phyloP scores from a whole-genome alignment of 1,139 yeast species.

The Candida sp. region DNA sequence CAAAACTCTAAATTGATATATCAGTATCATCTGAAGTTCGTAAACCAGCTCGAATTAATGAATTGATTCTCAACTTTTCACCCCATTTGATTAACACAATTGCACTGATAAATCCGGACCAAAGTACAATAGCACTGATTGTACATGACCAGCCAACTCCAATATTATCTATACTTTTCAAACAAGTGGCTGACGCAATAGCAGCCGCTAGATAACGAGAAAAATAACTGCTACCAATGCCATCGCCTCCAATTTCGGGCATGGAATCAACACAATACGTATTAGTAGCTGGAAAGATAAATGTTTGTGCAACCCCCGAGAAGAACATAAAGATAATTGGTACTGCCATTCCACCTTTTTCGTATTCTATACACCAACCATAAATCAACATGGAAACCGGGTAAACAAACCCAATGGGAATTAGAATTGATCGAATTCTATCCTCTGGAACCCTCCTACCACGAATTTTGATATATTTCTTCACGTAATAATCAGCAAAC shows the following conservation, averaged over 20 bases:
- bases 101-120: constrained; percentile 20
- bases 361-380: constrained; percentile 49
- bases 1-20: no score
- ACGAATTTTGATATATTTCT: constrained; percentile 32
- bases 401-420: constrained; percentile 34
- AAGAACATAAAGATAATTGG: constrained; percentile 47
- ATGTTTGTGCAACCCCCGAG: constrained; percentile 47
- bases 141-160: constrained; percentile 56
- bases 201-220: constrained; percentile 49
- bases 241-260: constrained; percentile 52
- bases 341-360: constrained; percentile 51
- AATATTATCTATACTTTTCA: constrained; percentile 39
- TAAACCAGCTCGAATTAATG: constrained; percentile 12
- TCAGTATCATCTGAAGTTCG: no score
- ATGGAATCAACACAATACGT: constrained; percentile 55
- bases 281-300: constrained; percentile 47
- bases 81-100: constrained; percentile 18
- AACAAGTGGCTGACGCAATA: constrained; percentile 44
- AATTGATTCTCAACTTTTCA: constrained; percentile 16
- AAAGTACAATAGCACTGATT: constrained; percentile 30
- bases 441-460: constrained; percentile 53
- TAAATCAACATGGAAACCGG: constrained; percentile 43
- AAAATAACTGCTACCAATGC: constrained; percentile 50
- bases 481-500: constrained; percentile 45
- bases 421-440: constrained; percentile 35